Evolutionary conservation across 139 green algal species (phyloP).

Genomic region (Chlamydomonas incerta): DNA sequence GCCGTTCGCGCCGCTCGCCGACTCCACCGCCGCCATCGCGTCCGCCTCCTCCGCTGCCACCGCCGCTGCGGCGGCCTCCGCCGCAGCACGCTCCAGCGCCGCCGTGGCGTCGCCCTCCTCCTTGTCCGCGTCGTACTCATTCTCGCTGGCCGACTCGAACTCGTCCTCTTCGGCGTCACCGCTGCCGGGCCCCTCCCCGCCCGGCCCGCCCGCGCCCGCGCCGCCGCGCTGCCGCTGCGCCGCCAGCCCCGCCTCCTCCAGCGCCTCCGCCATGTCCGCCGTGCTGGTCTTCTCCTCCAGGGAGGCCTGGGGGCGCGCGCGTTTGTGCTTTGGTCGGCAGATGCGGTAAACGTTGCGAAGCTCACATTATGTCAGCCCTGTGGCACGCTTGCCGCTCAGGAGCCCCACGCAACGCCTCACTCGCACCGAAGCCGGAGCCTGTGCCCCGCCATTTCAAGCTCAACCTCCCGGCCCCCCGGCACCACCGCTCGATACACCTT

Average conservation of each 20-base stretch:
- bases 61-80: constrained; percentile 4
- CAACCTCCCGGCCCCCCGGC: too few species aligned
- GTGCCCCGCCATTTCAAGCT: too few species aligned
- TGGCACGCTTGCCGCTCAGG: too few species aligned
- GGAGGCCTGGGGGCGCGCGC: constrained; percentile 1
- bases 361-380: too few species aligned
- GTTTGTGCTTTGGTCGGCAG: too few species aligned
- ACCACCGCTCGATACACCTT: too few species aligned
- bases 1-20: too few species aligned
- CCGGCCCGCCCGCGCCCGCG: not conserved
- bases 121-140: constrained; percentile 20
- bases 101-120: constrained; percentile 9
- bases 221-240: not conserved
- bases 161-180: constrained; percentile 6
- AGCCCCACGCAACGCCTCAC: too few species aligned
- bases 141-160: constrained; percentile 47
- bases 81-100: constrained; percentile 13
- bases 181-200: not conserved
- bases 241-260: not conserved
- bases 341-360: too few species aligned
- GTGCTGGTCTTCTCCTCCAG: constrained; percentile 33
- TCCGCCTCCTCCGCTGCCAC: not conserved
- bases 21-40: not conserved
- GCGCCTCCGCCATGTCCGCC: constrained; percentile 4
- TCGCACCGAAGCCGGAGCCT: too few species aligned